Evolutionary conservation across 495 filamentous ascomycete genomes (phyloP), one percentile per base, ranked within the genome.

Genomic region (Talaromyces borbonicus): DNA sequence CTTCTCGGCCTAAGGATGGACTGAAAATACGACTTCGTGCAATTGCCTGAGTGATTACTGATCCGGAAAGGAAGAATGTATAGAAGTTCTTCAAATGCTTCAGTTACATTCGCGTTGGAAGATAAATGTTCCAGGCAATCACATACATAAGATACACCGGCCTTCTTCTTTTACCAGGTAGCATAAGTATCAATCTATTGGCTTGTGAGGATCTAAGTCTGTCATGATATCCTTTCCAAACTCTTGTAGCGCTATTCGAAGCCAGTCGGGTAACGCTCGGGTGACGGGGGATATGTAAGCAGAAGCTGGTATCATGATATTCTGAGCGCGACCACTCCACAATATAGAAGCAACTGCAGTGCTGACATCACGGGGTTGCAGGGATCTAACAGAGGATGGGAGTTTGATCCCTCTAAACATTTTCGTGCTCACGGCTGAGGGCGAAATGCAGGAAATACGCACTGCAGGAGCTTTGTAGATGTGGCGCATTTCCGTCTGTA

Each of bases 1-100:
- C 84, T 6, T 66, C 76, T 2, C 73, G 72, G 45, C 85, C 84
- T 1, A 62, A 58, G 11, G 78, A 78, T 44, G 86, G 85, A 0
- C 61, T 90, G 5, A 29, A 14, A 15, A 29, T 32, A 19, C 35
- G 35, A 20, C 35, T 38, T 5, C 35, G 35, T 1, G 16, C 35
- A 4, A n/a, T 38, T n/a, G n/a, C 35, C 22, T n/a, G 18, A 20
- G 16, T 38, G 8, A 38, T 22, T 16, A 3, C 35, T 38, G n/a
- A n/a, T n/a, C n/a, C n/a, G n/a, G n/a, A n/a, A n/a, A n/a, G n/a
- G n/a, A n/a, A n/a, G n/a, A n/a, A n/a, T n/a, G n/a, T n/a, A n/a
- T n/a, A n/a, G n/a, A n/a, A n/a, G n/a, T n/a, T n/a, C n/a, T n/a
- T n/a, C n/a, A n/a, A n/a, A n/a, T n/a, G n/a, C n/a, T n/a, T n/a